A percentile compares a stretch with the other conserved stretches of the same genome.
These are phyloP conservation scores for Epichloe amarillans DNA, from an alignment of 2,329 filamentous ascomycete genomes.

Conservation along the genomic window DNA sequence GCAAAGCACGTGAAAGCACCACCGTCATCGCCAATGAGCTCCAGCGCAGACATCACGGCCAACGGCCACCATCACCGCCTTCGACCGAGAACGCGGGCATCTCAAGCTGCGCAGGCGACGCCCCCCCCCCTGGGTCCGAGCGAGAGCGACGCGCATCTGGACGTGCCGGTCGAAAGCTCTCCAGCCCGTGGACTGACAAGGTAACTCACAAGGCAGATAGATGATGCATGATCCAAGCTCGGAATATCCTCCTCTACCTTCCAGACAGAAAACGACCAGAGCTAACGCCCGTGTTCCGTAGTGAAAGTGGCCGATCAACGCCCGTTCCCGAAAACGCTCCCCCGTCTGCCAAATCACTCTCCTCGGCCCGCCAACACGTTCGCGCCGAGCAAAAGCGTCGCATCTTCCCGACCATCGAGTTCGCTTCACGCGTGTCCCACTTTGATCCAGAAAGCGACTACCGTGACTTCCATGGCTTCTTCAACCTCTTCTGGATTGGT, in stretches of 20 bases:
- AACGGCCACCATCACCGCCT: constrained; percentile 23
- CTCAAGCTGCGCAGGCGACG: constrained; percentile 32
- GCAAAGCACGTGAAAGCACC: background rate
- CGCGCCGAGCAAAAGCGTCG: constrained; percentile 70
- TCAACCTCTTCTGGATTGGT: constrained; percentile 95
- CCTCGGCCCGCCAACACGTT: constrained; percentile 68
- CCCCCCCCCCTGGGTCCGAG: constrained; percentile 21
- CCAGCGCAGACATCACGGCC: constrained; percentile 15
- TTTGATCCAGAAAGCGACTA: constrained; percentile 90
- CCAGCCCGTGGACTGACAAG: constrained; percentile 31
- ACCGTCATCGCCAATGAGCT: constrained; percentile 14
- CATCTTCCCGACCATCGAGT: constrained; percentile 88
- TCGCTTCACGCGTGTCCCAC: constrained; percentile 80
- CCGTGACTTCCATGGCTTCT: constrained; percentile 92
- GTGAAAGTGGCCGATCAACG: constrained; percentile 61
- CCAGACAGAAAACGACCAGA: background rate
- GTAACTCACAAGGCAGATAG: constrained; percentile 15
- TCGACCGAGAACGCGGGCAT: constrained; percentile 37
- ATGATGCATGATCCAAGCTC: no score
- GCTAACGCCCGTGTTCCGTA: background rate
- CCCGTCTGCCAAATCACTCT: constrained; percentile 82
- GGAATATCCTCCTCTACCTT: background rate
- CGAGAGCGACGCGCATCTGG: constrained; percentile 21
- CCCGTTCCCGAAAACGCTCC: constrained; percentile 80
- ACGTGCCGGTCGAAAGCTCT: constrained; percentile 18